Evolutionary conservation across 2,329 filamentous ascomycete species (phyloP).

Genomic region (Penicillium sp.): DNA sequence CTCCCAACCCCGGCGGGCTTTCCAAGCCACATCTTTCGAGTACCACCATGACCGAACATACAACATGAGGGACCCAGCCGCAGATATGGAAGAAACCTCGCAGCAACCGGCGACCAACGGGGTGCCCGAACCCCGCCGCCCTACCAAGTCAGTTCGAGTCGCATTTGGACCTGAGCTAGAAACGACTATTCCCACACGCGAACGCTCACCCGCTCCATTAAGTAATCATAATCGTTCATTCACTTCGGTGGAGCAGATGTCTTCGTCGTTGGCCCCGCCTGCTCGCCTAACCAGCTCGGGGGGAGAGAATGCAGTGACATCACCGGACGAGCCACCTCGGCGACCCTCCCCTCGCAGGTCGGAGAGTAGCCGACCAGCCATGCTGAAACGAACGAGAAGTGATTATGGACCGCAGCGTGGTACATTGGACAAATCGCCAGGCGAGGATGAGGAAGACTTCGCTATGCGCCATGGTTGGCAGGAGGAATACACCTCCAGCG

Average conservation of each 20-base stretch:
- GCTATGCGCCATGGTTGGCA: conserved; percentile 84
- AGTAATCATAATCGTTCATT: conserved; percentile 41
- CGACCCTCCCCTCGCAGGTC: conserved; percentile 37
- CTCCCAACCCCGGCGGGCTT: conserved; percentile 17
- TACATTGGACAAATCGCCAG: conserved; percentile 38
- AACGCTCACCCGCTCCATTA: conserved; percentile 37
- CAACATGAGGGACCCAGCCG: conserved; percentile 44
- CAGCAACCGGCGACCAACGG: conserved; percentile 34
- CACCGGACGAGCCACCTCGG: conserved; percentile 29
- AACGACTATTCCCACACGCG: conserved; percentile 41
- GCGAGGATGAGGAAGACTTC: conserved; percentile 56
- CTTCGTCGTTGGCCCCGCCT: conserved; percentile 25
- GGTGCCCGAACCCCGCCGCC: conserved; percentile 39
- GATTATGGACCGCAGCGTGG: conserved; percentile 53
- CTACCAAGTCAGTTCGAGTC: conserved; percentile 42
- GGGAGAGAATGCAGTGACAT: conserved; percentile 32
- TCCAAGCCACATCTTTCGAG: conserved; percentile 16
- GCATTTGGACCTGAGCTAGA: conserved; percentile 46
- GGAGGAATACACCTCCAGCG: conserved; percentile 86
- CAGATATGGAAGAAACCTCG: conserved; percentile 40
- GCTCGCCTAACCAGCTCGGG: conserved; percentile 40
- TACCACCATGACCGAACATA: conserved; percentile 38
- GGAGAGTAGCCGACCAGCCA: conserved; percentile 42
- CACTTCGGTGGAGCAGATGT: conserved; percentile 38
- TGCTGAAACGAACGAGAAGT: conserved; percentile 56